Percentiles rank a stretch among this genome's conserved stretches.
phyloP scores from a whole-genome alignment of 345 rosid species.

The Pugionium cornutum region DNA sequence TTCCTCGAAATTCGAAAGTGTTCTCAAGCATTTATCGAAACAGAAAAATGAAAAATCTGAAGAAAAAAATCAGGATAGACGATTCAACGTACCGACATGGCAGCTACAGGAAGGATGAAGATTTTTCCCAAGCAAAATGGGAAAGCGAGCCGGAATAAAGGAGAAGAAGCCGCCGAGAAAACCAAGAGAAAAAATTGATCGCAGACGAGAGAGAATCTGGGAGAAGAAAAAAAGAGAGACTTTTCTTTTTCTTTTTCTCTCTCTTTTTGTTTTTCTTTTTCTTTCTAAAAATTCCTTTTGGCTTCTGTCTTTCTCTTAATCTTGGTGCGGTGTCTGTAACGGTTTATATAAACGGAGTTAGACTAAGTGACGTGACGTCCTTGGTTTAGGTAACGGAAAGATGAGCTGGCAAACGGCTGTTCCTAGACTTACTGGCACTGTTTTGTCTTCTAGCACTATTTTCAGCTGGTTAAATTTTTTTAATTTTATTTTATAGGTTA shows the following conservation, averaged over 20 bases:
- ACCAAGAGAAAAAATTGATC: conserved; percentile 40
- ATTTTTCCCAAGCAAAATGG: conserved; percentile 30
- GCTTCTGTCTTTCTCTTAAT: conserved; percentile 22
- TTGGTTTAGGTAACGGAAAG: conserved; percentile 27
- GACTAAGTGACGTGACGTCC: conserved; percentile 37
- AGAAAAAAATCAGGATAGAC: neutral
- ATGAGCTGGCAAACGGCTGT: conserved; percentile 60
- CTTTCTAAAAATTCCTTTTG: conserved; percentile 26
- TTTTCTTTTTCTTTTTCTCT: neutral
- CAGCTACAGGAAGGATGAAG: conserved; percentile 30
- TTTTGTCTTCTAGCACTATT: conserved; percentile 27
- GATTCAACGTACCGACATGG: conserved; percentile 43
- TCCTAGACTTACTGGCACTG: conserved; percentile 50
- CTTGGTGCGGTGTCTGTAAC: conserved; percentile 35
- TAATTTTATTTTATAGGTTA: neutral
- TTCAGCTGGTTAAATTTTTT: neutral
- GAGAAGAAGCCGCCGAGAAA: conserved; percentile 41
- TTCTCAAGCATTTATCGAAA: neutral
- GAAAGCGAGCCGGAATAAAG: neutral
- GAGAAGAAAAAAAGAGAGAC: conserved; percentile 32
- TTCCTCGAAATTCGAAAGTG: conserved; percentile 17
- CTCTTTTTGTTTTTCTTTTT: neutral
- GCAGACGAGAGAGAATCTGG: conserved; percentile 36
- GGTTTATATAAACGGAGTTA: conserved; percentile 41
- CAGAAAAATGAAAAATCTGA: neutral